These are phyloP conservation scores for Flaveria robusta DNA, from an alignment of 129 eudicot species.

Conservation along the genomic window DNA sequence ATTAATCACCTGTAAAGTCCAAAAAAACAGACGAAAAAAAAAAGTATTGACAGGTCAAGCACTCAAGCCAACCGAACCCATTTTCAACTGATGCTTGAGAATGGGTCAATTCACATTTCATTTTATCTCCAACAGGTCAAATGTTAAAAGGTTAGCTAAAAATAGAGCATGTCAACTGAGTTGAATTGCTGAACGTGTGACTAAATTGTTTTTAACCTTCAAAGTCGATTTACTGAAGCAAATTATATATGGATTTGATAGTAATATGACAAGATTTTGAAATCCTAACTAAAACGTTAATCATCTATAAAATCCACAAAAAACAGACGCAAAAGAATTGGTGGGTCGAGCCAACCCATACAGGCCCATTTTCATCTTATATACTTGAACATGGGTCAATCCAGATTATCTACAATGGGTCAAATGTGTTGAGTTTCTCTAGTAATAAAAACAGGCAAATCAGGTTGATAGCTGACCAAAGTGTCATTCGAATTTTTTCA, in stretches of 20 bases:
- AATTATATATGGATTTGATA: neutral
- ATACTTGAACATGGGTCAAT: neutral
- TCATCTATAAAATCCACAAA: neutral
- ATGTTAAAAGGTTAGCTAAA: neutral
- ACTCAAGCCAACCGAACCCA: neutral
- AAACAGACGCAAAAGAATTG: neutral
- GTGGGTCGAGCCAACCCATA: neutral
- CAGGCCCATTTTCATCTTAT: neutral
- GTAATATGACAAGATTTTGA: neutral
- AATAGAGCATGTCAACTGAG: neutral
- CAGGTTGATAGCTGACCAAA: neutral
- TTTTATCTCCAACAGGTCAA: neutral
- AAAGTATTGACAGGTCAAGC: neutral
- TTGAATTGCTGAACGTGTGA: neutral
- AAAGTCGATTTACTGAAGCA: neutral
- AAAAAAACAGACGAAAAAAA: neutral
- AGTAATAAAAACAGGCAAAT: neutral
- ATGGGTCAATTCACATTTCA: neutral
- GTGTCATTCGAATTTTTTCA: neutral
- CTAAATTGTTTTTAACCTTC: neutral
- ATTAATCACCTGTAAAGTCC: neutral
- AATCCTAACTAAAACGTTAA: neutral
- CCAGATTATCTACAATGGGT: neutral
- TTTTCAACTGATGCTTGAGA: neutral
- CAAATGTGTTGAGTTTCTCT: neutral